Evolutionary conservation across 331 rosid species (phyloP).

Genomic region (Malus hybrid): DNA sequence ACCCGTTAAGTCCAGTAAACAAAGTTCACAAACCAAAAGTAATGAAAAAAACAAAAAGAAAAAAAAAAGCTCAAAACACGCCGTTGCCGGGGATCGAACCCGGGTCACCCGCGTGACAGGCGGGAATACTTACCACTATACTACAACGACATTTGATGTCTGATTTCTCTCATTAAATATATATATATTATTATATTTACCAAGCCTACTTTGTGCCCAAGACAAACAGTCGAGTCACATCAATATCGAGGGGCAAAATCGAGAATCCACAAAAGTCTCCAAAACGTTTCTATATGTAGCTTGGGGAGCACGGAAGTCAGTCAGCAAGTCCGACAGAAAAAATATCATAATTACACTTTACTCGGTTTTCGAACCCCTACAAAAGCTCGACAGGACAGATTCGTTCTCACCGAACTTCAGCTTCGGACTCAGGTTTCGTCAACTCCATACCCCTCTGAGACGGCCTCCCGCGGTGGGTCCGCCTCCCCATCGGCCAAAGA

Average conservation of each 20-base stretch:
- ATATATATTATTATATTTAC: too few relatives aligned
- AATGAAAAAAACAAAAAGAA: fast-evolving
- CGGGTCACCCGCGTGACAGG: slow-evolving; percentile 97
- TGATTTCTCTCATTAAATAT: too few relatives aligned
- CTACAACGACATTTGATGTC: slow-evolving; percentile 59
- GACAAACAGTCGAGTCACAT: not conserved
- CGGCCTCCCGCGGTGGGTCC: not conserved
- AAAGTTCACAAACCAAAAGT: too few relatives aligned
- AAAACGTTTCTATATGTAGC: slow-evolving; percentile 12
- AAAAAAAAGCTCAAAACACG: not conserved
- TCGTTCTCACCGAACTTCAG: slow-evolving; percentile 17
- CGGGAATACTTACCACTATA: slow-evolving; percentile 94
- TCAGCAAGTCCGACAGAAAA: not conserved
- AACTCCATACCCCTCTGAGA: not conserved
- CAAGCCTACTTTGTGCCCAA: not conserved
- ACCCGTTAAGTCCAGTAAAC: not conserved
- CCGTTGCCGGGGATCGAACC: slow-evolving; percentile 98
- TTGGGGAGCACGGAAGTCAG: slow-evolving; percentile 47
- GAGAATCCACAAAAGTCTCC: not conserved
- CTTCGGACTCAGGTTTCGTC: not conserved
- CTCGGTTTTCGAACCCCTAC: slow-evolving; percentile 28
- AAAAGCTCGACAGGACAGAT: slow-evolving; percentile 1
- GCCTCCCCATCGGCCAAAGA: not conserved
- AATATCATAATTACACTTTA: slow-evolving; percentile 8
- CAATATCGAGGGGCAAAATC: slow-evolving; percentile 8